Percentiles rank a stretch among this genome's conserved stretches.
phyloP scores from a whole-genome alignment of 2,329 filamentous ascomycete species.

The Xylariales sp. region DNA sequence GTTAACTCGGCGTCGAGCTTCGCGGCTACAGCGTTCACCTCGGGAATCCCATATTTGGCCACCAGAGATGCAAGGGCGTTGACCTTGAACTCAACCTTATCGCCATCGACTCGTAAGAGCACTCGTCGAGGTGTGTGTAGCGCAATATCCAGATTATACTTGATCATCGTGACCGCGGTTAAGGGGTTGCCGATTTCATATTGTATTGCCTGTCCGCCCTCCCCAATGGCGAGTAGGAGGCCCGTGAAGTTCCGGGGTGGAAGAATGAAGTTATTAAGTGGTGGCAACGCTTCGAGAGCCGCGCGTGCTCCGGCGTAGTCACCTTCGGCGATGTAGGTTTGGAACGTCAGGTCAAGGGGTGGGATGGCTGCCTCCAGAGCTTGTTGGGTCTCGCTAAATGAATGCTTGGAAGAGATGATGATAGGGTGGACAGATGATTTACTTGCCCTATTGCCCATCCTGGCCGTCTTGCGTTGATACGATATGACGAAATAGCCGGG shows the following conservation, averaged over 20 bases:
- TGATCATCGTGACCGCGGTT: conserved; percentile 22
- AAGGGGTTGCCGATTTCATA: conserved; percentile 34
- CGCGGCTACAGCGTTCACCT: conserved; percentile 20
- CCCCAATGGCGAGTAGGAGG: conserved; percentile 13
- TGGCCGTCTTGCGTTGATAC: not conserved
- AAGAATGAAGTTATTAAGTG: conserved; percentile 29
- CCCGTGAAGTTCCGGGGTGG: conserved; percentile 28
- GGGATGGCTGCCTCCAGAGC: conserved; percentile 14
- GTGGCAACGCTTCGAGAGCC: conserved; percentile 29
- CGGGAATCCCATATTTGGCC: conserved; percentile 13
- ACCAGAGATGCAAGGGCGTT: conserved; percentile 13
- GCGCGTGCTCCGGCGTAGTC: conserved; percentile 4
- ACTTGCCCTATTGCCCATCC: not conserved
- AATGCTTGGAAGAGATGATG: not conserved
- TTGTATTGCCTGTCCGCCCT: conserved; percentile 11
- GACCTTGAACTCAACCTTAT: conserved; percentile 25
- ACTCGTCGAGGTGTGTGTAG: conserved; percentile 25
- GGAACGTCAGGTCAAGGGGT: conserved; percentile 1
- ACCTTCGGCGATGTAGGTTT: not conserved
- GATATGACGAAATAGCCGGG: not conserved
- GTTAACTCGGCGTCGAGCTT: conserved; percentile 24
- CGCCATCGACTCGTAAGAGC: conserved; percentile 12
- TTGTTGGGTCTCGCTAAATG: conserved; percentile 6
- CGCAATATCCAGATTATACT: conserved; percentile 16
- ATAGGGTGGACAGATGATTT: not conserved